These are phyloP conservation scores for Suhomyces bribrorum DNA, from an alignment of 1,139 yeast species.

Conservation along the genomic window DNA sequence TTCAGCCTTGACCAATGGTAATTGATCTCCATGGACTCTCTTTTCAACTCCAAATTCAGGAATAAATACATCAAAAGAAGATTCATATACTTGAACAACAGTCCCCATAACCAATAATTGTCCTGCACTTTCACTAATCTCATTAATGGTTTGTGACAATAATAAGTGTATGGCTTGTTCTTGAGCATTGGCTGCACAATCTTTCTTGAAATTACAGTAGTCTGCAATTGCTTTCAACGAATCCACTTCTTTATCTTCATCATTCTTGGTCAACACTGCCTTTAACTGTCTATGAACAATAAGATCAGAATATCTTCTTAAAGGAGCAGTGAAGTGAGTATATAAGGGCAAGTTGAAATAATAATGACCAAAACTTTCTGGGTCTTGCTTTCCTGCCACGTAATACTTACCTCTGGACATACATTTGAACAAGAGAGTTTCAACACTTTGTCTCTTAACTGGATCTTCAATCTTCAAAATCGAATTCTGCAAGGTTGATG, in stretches of 20 bases:
- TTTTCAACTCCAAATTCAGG: slow-evolving; percentile 97
- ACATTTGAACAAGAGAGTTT: slow-evolving; percentile 77
- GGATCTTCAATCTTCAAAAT: slow-evolving; percentile 65
- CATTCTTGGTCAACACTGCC: slow-evolving; percentile 48
- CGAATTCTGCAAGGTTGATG: slow-evolving; percentile 74
- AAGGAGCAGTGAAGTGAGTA: slow-evolving; percentile 92
- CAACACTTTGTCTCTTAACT: slow-evolving; percentile 70
- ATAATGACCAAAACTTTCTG: slow-evolving; percentile 77
- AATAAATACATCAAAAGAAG: slow-evolving; percentile 90
- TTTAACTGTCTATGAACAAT: slow-evolving; percentile 92
- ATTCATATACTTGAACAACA: slow-evolving; percentile 90
- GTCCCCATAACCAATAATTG: slow-evolving; percentile 84
- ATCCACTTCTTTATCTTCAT: slow-evolving; percentile 57
- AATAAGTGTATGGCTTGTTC: slow-evolving; percentile 90
- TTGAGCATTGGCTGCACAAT: slow-evolving; percentile 90
- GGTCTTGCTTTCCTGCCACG: slow-evolving; percentile 85
- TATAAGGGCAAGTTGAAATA: slow-evolving; percentile 80
- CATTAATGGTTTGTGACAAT: slow-evolving; percentile 81
- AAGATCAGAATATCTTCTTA: slow-evolving; percentile 88
- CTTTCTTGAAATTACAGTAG: slow-evolving; percentile 92
- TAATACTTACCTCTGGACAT: slow-evolving; percentile 84
- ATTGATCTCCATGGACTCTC: slow-evolving; percentile 96
- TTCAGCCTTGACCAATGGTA: slow-evolving; percentile 90
- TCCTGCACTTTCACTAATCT: slow-evolving; percentile 73
- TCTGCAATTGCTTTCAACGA: slow-evolving; percentile 81